A percentile compares a stretch with the other conserved stretches of the same genome.
Conservation (phyloP, 1,139 yeast species). For the Debaryomyces subglobosus region DNA sequence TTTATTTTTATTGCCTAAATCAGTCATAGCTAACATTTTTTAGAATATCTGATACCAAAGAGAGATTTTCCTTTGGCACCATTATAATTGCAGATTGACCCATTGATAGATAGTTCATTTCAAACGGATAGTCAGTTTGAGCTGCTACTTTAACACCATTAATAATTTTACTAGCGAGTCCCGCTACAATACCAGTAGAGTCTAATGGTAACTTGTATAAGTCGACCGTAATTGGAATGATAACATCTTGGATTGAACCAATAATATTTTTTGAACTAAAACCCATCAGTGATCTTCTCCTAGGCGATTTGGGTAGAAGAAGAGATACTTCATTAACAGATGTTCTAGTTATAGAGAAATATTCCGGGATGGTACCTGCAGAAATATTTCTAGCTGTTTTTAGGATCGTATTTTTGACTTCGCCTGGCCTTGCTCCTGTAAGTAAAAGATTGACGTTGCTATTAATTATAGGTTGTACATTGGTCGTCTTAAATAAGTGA, state of each 20-base stretch:
- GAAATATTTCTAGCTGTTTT: constrained; percentile 38
- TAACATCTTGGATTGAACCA: constrained; percentile 60
- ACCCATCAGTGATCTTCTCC: constrained; percentile 39
- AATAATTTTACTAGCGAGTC: constrained; percentile 57
- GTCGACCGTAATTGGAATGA: constrained; percentile 62
- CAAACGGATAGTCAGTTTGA: constrained; percentile 31
- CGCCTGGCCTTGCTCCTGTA: constrained; percentile 65
- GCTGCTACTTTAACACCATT: constrained; percentile 29
- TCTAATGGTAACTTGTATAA: constrained; percentile 59
- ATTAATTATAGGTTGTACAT: constrained; percentile 51
- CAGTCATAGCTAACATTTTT: constrained; percentile 6
- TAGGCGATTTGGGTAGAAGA: constrained; percentile 51
- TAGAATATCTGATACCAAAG: constrained; percentile 25
- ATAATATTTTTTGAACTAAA: constrained; percentile 47
- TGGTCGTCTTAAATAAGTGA: constrained; percentile 39
- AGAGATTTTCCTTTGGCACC: constrained; percentile 57
- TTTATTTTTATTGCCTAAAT: background rate
- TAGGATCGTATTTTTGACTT: constrained; percentile 40
- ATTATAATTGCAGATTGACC: constrained; percentile 63
- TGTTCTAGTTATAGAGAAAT: constrained; percentile 62
- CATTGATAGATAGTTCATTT: constrained; percentile 65
- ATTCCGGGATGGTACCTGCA: constrained; percentile 41
- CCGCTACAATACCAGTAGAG: constrained; percentile 70
- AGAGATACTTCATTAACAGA: constrained; percentile 57
- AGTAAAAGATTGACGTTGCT: constrained; percentile 46